phyloP scores from a whole-genome alignment of 768 basidiomycete species.

The Chalciporus chontae region DNA sequence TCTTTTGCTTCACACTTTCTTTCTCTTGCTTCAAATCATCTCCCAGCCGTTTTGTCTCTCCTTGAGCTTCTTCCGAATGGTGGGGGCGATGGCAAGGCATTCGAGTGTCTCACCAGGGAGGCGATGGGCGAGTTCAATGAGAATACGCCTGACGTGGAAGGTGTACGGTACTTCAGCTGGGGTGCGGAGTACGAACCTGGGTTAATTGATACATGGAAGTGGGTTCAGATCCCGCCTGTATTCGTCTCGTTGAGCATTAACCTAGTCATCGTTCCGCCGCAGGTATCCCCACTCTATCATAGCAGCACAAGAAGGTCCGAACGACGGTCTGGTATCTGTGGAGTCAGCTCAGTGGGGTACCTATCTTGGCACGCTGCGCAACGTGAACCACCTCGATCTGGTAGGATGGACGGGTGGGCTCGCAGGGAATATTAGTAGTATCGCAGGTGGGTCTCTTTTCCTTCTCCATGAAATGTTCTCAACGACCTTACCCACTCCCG shows the following conservation, averaged over 20 bases:
- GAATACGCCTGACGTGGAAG: conserved; percentile 71
- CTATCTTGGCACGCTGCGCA: conserved; percentile 87
- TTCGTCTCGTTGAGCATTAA: not conserved
- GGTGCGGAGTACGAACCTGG: conserved; percentile 89
- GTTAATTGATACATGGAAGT: conserved; percentile 86
- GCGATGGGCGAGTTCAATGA: conserved; percentile 90
- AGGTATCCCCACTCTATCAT: conserved; percentile 78
- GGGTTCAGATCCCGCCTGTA: conserved; percentile 9
- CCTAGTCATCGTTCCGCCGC: not conserved
- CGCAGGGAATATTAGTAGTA: conserved; percentile 24
- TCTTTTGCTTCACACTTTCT: conserved; percentile 92
- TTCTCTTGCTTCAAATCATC: conserved; percentile 57
- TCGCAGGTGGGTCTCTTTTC: conserved; percentile 14
- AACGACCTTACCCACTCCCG: not conserved
- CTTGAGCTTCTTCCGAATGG: conserved; percentile 87
- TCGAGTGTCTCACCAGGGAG: conserved; percentile 79
- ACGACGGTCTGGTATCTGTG: conserved; percentile 91
- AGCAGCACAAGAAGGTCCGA: conserved; percentile 82
- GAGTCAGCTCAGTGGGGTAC: conserved; percentile 91
- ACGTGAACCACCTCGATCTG: conserved; percentile 89
- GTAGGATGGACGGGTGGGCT: conserved; percentile 77
- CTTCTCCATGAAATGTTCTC: not conserved
- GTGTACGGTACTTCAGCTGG: conserved; percentile 92
- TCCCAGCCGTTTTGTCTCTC: conserved; percentile 68
- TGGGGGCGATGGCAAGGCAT: conserved; percentile 93